Evolutionary conservation across 192 early-diverging fungal species (phyloP), one percentile per base, ranked within the genome.

Genomic region (Coemansia sp.): DNA sequence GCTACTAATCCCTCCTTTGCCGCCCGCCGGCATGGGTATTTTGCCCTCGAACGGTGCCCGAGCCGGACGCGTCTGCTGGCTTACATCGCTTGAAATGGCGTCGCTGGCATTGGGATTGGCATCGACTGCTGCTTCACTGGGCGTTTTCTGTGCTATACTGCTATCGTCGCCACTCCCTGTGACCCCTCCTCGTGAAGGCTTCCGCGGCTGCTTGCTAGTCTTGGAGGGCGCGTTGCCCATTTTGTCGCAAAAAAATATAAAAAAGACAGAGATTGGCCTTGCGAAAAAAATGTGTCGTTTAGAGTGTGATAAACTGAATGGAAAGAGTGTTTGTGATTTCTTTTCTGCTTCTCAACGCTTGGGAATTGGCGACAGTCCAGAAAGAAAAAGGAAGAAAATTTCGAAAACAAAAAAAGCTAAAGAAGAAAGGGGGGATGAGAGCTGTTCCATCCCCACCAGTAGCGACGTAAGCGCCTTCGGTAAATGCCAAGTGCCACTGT

Each of bases 161-260:
- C 16, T 23, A 8, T 60, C 59, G 25, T 36, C 50, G 18, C n/a
- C 50, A n/a, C 50, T 12, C 10, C 68, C 48, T n/a, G 31, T 4
- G 2, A 31, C 31, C 31, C 16, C 48, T n/a, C 39, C 13, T 16
- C 69, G 34, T 23, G 61, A 31, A n/a, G 70, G 18, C 61, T 55
- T 73, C 38, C 62, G 77, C 56, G 72, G 21, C 66, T 67, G 31
- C 66, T 67, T 70, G 18, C 62, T 48, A 43, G 42, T 64, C 63
- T 80, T 80, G 28, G 77, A 80, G 18, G 77, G 77, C 38, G 72
- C 47, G 69, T 80, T 80, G 23, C 77, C 77, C 77, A 80, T 80
- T 16, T 9, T 38, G 31, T 4, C 11, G 10, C 14, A 50, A 16
- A 23, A 4, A 34, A 35, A 59, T 20, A 20, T 45, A 43, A 33